These are phyloP conservation scores for Diaporthe australafricana DNA, from an alignment of 2,329 filamentous ascomycete species.

Conservation along the genomic window DNA sequence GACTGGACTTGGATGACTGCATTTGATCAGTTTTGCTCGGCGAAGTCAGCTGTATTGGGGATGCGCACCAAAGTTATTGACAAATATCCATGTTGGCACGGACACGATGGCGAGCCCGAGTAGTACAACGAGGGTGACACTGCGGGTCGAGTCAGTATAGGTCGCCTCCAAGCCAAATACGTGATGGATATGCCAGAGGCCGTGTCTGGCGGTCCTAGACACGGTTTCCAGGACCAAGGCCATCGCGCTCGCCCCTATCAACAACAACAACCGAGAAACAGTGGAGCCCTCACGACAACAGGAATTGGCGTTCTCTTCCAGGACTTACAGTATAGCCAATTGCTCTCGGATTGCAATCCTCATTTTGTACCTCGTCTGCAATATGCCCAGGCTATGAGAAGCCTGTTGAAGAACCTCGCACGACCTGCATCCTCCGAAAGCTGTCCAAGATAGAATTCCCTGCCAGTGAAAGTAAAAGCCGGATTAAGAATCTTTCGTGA, in stretches of 20 bases:
- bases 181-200: not conserved
- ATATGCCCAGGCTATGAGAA: constrained; percentile 45
- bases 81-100: constrained; percentile 77
- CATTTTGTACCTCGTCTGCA: constrained; percentile 63
- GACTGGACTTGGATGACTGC: constrained; percentile 62
- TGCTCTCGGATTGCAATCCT: constrained; percentile 90
- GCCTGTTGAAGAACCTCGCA: constrained; percentile 39
- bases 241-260: not conserved
- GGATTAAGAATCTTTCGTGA: too few species aligned
- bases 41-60: not conserved
- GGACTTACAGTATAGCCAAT: constrained; percentile 72
- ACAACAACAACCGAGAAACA: not conserved
- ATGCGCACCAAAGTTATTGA: constrained; percentile 57
- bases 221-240: not conserved
- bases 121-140: constrained; percentile 80
- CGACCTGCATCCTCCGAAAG: constrained; percentile 46
- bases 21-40: not conserved
- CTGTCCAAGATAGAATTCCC: not conserved
- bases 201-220: not conserved
- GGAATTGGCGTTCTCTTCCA: not conserved
- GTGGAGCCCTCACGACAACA: too few species aligned
- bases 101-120: constrained; percentile 82
- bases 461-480: not conserved
- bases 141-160: constrained; percentile 2
- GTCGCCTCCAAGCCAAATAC: not conserved